Conservation (phyloP, 73 alveolate genomes). For the Tetrahymena malaccensis region DNA sequence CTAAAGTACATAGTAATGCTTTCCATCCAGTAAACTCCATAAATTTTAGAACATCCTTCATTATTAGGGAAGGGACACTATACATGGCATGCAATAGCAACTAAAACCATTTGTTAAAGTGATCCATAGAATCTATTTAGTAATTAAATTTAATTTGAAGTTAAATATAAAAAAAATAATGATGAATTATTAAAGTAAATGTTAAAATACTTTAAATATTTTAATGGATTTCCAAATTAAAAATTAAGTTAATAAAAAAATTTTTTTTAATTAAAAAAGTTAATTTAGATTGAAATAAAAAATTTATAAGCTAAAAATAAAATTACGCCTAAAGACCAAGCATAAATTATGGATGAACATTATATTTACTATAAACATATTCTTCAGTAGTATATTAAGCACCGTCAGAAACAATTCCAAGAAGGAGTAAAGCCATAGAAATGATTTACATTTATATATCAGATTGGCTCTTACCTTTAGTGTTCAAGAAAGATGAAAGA, state of each 20-base stretch:
- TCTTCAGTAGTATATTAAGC: not conserved
- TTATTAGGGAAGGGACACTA: not conserved
- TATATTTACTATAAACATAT: not conserved
- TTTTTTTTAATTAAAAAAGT: too few relatives aligned
- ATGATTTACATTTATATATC: not conserved
- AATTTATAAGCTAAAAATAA: not conserved
- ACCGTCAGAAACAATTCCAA: not conserved
- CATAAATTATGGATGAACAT: not conserved
- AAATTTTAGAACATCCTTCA: not conserved
- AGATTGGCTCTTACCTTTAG: not conserved
- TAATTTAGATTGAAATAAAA: not conserved
- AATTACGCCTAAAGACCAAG: not conserved
- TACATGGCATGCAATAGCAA: not conserved
- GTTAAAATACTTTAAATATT: too few relatives aligned
- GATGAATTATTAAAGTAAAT: too few relatives aligned
- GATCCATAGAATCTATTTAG: not conserved
- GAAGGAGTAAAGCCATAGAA: not conserved
- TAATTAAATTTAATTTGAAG: not conserved
- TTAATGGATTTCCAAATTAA: too few relatives aligned
- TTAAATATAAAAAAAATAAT: not conserved
- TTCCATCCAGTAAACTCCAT: not conserved
- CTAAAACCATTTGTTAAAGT: not conserved
- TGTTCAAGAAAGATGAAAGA: not conserved
- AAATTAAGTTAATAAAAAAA: too few relatives aligned
- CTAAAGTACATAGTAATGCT: not conserved